These are phyloP conservation scores for Phoenix dactylifera DNA, from an alignment of 176 grass and related monocot genomes.

Conservation along the genomic window DNA sequence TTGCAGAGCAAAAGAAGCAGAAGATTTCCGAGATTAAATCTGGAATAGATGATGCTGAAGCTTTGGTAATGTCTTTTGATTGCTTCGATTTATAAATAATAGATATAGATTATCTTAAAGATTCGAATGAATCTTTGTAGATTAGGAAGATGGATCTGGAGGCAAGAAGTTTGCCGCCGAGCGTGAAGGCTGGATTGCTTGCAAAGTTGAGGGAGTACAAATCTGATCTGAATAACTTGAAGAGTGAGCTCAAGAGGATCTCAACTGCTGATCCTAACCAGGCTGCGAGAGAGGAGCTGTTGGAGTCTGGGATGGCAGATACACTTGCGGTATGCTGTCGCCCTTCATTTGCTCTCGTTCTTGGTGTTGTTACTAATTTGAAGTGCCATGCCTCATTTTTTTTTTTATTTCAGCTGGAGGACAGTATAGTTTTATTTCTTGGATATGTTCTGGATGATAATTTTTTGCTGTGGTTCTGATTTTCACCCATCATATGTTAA, in stretches of 20 bases:
- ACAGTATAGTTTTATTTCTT: too few species aligned
- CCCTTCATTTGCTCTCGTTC: too few species aligned
- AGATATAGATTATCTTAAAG: too few species aligned
- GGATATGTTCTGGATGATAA: too few species aligned
- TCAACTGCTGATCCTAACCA: constrained; percentile 35
- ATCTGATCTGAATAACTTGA: constrained; percentile 88
- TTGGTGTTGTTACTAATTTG: too few species aligned
- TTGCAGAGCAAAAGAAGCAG: constrained; percentile 76
- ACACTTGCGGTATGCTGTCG: constrained; percentile 42
- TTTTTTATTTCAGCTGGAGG: too few species aligned
- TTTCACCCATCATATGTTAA: too few species aligned
- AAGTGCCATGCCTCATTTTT: too few species aligned
- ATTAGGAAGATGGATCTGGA: constrained; percentile 98
- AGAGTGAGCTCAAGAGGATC: constrained; percentile 66
- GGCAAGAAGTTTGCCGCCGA: constrained; percentile 85
- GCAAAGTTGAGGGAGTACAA: constrained; percentile 93
- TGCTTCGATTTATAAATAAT: neutral
- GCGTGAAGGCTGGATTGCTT: constrained; percentile 60
- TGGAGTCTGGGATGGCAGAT: constrained; percentile 84
- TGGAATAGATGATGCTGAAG: constrained; percentile 71
- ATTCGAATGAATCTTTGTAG: constrained; percentile 17
- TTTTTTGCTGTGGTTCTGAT: too few species aligned
- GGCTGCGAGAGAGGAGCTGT: constrained; percentile 59
- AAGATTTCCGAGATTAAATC: constrained; percentile 73
- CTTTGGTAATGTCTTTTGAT: constrained; percentile 31